Base-by-base conservation (phyloP, 805 yeast genomes). In the Kodamaea nitidulidarum region DNA sequence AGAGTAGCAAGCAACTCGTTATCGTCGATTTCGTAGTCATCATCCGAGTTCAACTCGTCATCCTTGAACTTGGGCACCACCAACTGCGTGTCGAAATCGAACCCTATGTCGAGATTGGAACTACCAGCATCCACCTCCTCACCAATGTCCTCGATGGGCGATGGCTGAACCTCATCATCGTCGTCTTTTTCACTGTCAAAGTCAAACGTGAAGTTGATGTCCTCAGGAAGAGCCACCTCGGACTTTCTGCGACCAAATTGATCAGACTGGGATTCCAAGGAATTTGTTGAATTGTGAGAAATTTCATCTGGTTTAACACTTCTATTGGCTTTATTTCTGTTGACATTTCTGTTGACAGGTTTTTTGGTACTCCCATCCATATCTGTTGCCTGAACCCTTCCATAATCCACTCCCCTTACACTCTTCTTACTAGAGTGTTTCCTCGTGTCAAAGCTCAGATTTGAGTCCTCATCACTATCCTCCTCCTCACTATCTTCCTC, bases 21-120 rank as follows among this genome's bases (percentile, higher is more conserved):
- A 46, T 69, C 75, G 48, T 69, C 81, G 43, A 75, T 70, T 47
- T 75, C 81, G 49, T 81, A 80, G 50, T 80, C 90, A 8, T 78
- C 87, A 41, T 80, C 88, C 0, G 83, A 76, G 41, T 63, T 63
- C 31, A 66, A 49, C 35, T 67, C 75, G 18, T 64, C 67, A 17
- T 74, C 80, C 34, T 69, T 67, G 42, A 76, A 60, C 45, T 69
- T 72, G 11, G 81, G 82, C 3, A 75, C 81, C 41, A 74, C 55
- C 28, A 64, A 41, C 40, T 63, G 54, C 25, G 52, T 48, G 36
- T 63, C 63, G 34, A 60, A 62, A 24, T 60, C 63, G 36, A 60
- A 54, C 26, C 57, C 63, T 33, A 56, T 44, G 15, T 39, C 36
- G 8, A 20, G 40, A 38, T 36, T 11, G 31, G 25, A 21, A 39